These are phyloP conservation scores for Paramecium primaurelia DNA, from an alignment of 73 alveolate genomes.

Conservation along the genomic window DNA sequence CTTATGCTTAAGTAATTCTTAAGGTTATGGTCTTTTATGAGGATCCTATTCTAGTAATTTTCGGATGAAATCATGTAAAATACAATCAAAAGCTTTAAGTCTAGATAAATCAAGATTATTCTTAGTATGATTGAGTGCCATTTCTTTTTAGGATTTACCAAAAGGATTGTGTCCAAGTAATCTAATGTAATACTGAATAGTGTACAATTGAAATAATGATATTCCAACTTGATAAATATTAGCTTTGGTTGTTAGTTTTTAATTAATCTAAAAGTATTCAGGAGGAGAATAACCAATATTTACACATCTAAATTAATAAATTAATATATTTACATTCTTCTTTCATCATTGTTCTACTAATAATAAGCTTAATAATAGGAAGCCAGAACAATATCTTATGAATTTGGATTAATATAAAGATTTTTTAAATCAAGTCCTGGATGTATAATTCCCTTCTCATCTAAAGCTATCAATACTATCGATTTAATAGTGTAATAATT, in stretches of 20 bases:
- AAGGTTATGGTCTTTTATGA: not conserved
- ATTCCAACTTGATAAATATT: constrained; percentile 12
- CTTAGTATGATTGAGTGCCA: not conserved
- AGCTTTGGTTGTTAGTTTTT: not conserved
- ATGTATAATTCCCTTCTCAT: not conserved
- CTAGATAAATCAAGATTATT: not conserved
- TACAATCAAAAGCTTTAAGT: not conserved
- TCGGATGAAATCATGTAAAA: not conserved
- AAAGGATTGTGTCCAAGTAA: not conserved
- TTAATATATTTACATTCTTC: not conserved
- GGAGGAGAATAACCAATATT: not conserved
- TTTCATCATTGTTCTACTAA: not conserved
- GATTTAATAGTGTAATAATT: not conserved
- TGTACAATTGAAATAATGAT: not conserved
- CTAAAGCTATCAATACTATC: not conserved
- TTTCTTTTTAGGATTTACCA: not conserved
- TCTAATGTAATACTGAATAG: not conserved
- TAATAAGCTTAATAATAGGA: not conserved
- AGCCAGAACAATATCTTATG: not conserved
- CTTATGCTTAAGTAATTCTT: not conserved
- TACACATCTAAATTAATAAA: not conserved
- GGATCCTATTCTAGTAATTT: not conserved
- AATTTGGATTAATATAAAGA: not conserved
- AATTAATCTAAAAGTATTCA: not conserved
- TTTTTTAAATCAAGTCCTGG: not conserved